Conservation (phyloP, 2,329 filamentous ascomycete species). For the Alternaria arborescens region DNA sequence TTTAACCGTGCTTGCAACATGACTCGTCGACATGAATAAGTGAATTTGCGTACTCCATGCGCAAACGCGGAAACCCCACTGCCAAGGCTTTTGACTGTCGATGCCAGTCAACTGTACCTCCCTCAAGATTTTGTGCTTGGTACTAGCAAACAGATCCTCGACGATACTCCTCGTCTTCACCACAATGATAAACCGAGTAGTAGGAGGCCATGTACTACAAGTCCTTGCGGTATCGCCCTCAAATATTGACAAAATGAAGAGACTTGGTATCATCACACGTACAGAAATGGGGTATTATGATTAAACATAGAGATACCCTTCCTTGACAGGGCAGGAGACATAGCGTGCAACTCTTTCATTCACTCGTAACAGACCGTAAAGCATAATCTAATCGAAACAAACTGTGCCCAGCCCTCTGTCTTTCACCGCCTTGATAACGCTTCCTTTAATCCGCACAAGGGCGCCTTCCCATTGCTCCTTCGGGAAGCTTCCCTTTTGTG, state of each 20-base stretch:
- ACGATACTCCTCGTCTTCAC: not conserved
- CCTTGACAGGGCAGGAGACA: not conserved
- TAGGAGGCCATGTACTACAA: not conserved
- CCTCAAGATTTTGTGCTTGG: not conserved
- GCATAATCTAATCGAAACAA: slow-evolving; percentile 12
- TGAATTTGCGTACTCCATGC: not conserved
- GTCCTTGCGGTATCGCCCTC: not conserved
- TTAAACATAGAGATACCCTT: not conserved
- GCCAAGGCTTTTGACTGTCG: not conserved
- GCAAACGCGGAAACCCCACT: not conserved
- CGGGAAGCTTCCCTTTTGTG: not conserved
- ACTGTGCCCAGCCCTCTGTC: slow-evolving; percentile 14
- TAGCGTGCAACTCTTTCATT: not conserved
- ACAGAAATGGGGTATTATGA: not conserved
- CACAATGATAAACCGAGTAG: not conserved
- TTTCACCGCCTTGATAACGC: slow-evolving; percentile 7
- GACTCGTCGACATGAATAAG: not conserved
- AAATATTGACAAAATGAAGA: not conserved
- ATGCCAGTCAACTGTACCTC: not conserved
- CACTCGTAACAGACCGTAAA: slow-evolving; percentile 1
- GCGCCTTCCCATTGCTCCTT: not conserved
- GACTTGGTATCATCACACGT: too few species aligned
- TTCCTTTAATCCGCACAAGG: slow-evolving; percentile 5
- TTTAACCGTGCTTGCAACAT: not conserved
- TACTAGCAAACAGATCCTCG: not conserved